Conservation (phyloP, 441 rosid genomes). For the Erodium moschatum region DNA sequence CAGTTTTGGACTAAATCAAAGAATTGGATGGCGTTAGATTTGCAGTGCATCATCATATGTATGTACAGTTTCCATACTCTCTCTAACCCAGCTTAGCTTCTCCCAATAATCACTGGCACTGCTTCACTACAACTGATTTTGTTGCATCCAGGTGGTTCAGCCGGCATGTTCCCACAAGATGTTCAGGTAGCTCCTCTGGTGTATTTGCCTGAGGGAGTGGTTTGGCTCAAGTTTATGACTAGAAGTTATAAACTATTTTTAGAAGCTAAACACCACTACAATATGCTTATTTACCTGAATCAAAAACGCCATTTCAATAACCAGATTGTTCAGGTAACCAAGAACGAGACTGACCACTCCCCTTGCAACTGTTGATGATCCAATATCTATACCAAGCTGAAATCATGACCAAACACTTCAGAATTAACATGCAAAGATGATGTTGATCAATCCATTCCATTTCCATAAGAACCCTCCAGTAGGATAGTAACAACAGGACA, state of each 20-base stretch:
- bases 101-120: conserved; percentile 20
- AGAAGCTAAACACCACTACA: background rate
- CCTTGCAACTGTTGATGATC: conserved; percentile 90
- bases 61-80: conserved; percentile 2
- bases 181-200: conserved; percentile 86
- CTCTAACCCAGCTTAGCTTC: background rate
- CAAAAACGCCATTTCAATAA: conserved; percentile 90
- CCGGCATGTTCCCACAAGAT: conserved; percentile 82
- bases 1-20: conserved; percentile 1
- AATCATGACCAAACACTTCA: conserved; percentile 7
- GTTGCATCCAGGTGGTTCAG: conserved; percentile 79
- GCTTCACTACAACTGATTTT: conserved; percentile 44
- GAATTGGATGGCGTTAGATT: background rate
- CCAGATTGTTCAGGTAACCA: conserved; percentile 86
- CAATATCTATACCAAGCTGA: conserved; percentile 94
- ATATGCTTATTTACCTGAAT: conserved; percentile 48
- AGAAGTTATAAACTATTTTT: background rate
- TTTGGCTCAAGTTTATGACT: background rate
- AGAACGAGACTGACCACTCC: conserved; percentile 95
- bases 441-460: background rate
- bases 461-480: background rate
- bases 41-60: background rate
- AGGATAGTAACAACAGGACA: background rate
- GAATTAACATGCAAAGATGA: conserved; percentile 1
- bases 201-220: conserved; percentile 53